A percentile compares a stretch with the other conserved stretches of the same genome.
Evolutionary conservation across 768 basidiomycete species (phyloP).

Genomic region (Amanita subjunquillea): DNA sequence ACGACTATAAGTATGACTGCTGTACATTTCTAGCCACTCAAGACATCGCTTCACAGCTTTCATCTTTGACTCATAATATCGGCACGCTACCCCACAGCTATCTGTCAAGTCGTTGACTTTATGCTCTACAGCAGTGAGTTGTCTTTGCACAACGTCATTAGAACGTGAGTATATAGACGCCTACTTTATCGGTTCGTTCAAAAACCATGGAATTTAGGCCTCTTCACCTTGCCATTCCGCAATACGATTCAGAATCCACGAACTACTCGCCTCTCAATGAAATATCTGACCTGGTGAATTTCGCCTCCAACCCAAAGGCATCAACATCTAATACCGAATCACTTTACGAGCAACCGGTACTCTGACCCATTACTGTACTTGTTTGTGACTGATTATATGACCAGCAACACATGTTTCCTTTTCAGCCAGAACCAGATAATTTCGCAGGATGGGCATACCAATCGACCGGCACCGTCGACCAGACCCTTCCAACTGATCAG

Average conservation of each 20-base stretch:
- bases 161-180: not conserved
- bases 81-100: not conserved
- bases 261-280: not conserved
- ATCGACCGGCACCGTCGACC: not conserved
- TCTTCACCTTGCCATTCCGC: not conserved
- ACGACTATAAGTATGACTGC: not conserved
- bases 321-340: not conserved
- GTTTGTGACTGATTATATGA: not conserved
- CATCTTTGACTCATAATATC: conserved; percentile 1
- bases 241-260: not conserved
- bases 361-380: not conserved
- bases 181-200: not conserved
- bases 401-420: not conserved
- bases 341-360: not conserved
- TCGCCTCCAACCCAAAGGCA: not conserved
- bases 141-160: not conserved
- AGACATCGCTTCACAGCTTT: conserved; percentile 3
- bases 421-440: not conserved
- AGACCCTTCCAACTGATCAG: not conserved
- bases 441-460: not conserved
- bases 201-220: not conserved
- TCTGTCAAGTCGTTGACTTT: not conserved
- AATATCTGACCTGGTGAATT: conserved; percentile 2
- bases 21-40: not conserved
- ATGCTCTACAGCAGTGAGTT: not conserved